Conservation (phyloP, 139 green algal genomes). For the Chlamydomonas schloesseri region DNA sequence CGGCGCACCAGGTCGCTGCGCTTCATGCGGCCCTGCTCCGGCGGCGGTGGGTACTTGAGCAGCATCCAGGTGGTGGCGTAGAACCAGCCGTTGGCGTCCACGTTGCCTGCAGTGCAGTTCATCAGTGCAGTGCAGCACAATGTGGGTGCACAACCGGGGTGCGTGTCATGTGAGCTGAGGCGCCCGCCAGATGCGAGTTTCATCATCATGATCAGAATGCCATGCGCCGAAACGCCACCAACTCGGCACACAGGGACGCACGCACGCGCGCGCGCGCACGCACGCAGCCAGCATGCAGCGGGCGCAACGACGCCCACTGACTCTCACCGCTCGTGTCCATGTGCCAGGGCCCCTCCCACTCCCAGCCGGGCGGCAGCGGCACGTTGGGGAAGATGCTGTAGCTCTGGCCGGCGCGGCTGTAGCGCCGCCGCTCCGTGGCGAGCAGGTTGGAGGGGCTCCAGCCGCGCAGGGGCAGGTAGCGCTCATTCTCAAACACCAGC, state of each 20-base stretch:
- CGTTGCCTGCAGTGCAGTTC: constrained; percentile 39
- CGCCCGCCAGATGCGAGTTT: too few species aligned
- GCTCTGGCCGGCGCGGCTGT: not conserved
- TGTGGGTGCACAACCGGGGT: too few species aligned
- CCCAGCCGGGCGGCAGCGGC: constrained; percentile 68
- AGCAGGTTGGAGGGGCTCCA: constrained; percentile 66
- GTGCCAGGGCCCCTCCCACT: constrained; percentile 80
- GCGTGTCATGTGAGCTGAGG: too few species aligned
- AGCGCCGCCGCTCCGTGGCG: constrained; percentile 66
- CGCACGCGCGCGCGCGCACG: too few species aligned
- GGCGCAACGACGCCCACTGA: too few species aligned
- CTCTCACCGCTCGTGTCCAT: constrained; percentile 56
- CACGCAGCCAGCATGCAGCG: too few species aligned
- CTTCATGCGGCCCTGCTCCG: not conserved
- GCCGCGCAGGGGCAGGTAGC: constrained; percentile 69
- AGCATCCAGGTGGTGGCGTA: constrained; percentile 15
- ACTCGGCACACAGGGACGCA: too few species aligned
- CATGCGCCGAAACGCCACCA: too few species aligned
- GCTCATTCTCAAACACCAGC: constrained; percentile 89
- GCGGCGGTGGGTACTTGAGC: constrained; percentile 12
- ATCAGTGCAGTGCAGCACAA: too few species aligned
- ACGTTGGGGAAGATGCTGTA: constrained; percentile 53
- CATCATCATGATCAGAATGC: too few species aligned
- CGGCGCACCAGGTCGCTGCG: constrained; percentile 58
- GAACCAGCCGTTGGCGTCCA: constrained; percentile 77